phyloP scores from a whole-genome alignment of 345 rosid species.

The Camelina sativa region DNA sequence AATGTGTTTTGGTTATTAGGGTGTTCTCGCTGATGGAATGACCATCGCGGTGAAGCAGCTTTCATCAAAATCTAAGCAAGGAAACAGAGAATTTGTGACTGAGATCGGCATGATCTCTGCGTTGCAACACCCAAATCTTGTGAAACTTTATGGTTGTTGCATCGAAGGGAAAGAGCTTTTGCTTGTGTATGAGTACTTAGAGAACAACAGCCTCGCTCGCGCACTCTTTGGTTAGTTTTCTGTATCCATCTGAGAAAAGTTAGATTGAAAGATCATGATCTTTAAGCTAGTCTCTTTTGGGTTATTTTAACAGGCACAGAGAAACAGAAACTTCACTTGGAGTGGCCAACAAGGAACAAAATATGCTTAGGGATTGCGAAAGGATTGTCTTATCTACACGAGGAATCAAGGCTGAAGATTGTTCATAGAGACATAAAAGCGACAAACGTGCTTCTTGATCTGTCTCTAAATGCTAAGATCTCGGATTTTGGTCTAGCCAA shows the following conservation, averaged over 20 bases:
- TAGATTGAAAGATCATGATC: background rate
- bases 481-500: slow-evolving; percentile 80
- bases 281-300: background rate
- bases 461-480: slow-evolving; percentile 57
- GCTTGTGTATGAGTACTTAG: slow-evolving; percentile 73
- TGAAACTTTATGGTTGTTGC: slow-evolving; percentile 71
- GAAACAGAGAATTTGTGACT: slow-evolving; percentile 66
- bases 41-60: slow-evolving; percentile 68
- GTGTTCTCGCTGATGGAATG: slow-evolving; percentile 58
- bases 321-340: slow-evolving; percentile 51
- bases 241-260: background rate
- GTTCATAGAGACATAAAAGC: slow-evolving; percentile 81
- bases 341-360: slow-evolving; percentile 65
- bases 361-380: slow-evolving; percentile 71
- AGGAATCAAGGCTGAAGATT: slow-evolving; percentile 68
- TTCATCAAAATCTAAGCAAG: slow-evolving; percentile 72
- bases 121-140: slow-evolving; percentile 68
- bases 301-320: slow-evolving; percentile 45
- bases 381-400: slow-evolving; percentile 71
- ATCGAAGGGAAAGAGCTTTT: slow-evolving; percentile 63
- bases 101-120: slow-evolving; percentile 67
- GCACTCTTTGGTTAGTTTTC: slow-evolving; percentile 61
- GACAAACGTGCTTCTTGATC: slow-evolving; percentile 67
- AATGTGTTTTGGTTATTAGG: slow-evolving; percentile 48
- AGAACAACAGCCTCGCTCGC: slow-evolving; percentile 68